Conservation (phyloP, 2,329 filamentous ascomycete genomes). For the Phyllachora maydis region DNA sequence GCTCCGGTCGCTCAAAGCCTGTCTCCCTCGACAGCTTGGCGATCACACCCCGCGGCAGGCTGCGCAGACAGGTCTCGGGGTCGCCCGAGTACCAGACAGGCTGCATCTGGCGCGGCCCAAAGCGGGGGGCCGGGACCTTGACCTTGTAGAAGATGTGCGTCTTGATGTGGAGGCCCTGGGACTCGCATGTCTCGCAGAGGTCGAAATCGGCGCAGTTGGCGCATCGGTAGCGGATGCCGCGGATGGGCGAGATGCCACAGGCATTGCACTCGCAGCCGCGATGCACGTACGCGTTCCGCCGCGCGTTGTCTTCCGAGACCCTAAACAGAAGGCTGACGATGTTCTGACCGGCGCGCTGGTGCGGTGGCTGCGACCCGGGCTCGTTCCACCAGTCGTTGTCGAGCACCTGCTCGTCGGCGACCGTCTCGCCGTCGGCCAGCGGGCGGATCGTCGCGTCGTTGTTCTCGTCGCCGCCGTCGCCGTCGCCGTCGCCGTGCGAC, state of each 20-base stretch:
- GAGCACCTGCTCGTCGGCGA: conserved; percentile 11
- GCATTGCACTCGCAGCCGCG: conserved; percentile 82
- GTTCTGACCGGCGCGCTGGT: conserved; percentile 46
- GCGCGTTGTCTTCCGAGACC: conserved; percentile 83
- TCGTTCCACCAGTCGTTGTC: conserved; percentile 33
- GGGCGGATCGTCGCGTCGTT: conserved; percentile 8
- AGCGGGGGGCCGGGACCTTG: conserved; percentile 67
- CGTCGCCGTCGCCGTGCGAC: conserved; percentile 4
- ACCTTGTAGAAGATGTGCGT: conserved; percentile 97
- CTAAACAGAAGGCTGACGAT: conserved; percentile 73
- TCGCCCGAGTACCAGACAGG: conserved; percentile 80
- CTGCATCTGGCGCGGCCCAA: conserved; percentile 62
- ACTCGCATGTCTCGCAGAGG: conserved; percentile 83
- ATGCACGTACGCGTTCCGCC: conserved; percentile 76
- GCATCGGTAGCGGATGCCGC: conserved; percentile 82
- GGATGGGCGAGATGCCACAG: conserved; percentile 74
- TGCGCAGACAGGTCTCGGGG: conserved; percentile 47
- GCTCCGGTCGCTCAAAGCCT: conserved; percentile 63
- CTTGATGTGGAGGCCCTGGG: conserved; percentile 56
- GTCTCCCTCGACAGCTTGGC: conserved; percentile 50
- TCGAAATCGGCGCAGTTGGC: conserved; percentile 94
- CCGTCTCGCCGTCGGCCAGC: conserved; percentile 14
- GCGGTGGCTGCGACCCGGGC: conserved; percentile 13
- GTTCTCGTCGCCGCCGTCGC: conserved; percentile 24
- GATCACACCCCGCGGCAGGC: conserved; percentile 45